phyloP scores from a whole-genome alignment of 2,329 filamentous ascomycete genomes.

The Sclerotinia minor region DNA sequence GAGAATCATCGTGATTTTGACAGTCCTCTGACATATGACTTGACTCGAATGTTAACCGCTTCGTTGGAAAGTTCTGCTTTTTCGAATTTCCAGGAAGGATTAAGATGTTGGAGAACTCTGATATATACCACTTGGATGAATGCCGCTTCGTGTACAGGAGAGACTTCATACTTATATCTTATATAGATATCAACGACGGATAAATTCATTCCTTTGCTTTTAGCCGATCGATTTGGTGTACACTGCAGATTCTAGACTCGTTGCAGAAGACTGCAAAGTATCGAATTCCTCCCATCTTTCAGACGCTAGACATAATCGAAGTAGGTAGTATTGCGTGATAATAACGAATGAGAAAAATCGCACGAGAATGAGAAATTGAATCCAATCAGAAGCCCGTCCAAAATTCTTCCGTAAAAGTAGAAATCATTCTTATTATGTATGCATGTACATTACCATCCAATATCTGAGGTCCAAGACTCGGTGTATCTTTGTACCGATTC shows the following conservation, averaged over 20 bases:
- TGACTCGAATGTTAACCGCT: too few relatives aligned
- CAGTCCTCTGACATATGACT: not conserved
- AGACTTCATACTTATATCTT: not conserved
- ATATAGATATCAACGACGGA: not conserved
- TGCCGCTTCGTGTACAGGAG: not conserved
- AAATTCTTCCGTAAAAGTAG: too few relatives aligned
- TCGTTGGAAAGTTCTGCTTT: not conserved
- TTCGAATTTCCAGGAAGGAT: not conserved
- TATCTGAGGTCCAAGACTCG: too few relatives aligned
- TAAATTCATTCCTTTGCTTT: not conserved
- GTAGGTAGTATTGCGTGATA: not conserved
- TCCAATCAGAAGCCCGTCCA: too few relatives aligned
- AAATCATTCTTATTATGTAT: too few relatives aligned
- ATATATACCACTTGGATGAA: too few relatives aligned
- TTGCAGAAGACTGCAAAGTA: not conserved
- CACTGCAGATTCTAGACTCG: too few relatives aligned
- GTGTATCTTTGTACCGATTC: too few relatives aligned
- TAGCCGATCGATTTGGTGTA: not conserved
- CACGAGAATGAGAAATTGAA: not conserved
- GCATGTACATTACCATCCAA: too few relatives aligned
- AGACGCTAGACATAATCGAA: not conserved
- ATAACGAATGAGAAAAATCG: not conserved
- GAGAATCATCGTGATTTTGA: not conserved
- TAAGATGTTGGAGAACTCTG: too few relatives aligned
- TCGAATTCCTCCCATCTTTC: not conserved